Evolutionary conservation across 1,284 basidiomycete genomes (phyloP).

Genomic region (Coniophora puteana): DNA sequence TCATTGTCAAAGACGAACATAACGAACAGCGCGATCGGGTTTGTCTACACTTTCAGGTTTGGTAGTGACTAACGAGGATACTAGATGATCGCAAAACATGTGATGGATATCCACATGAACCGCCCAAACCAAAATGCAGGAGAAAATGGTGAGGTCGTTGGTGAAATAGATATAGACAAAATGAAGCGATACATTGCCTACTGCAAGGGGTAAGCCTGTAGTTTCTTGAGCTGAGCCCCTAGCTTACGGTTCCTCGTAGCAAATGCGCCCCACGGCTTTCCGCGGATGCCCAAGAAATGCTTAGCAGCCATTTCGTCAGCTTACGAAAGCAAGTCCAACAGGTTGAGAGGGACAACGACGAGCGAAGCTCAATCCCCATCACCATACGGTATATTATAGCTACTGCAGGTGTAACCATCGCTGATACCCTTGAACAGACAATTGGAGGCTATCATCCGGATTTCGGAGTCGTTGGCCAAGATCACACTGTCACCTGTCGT

Average conservation of each 20-base stretch:
- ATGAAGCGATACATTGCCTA: constrained; percentile 99
- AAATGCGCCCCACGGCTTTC: constrained; percentile 96
- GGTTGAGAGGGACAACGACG: constrained; percentile 96
- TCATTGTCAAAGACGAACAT: constrained; percentile 98
- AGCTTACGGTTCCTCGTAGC: constrained; percentile 35
- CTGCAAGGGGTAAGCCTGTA: constrained; percentile 76
- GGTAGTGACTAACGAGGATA: constrained; percentile 4
- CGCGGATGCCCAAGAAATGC: constrained; percentile 91
- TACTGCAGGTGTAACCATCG: too few relatives aligned
- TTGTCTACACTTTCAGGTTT: constrained; percentile 23
- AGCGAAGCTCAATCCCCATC: constrained; percentile 97
- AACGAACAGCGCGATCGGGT: constrained; percentile 92
- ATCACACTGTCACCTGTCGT: constrained; percentile 88
- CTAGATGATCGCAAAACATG: constrained; percentile 93
- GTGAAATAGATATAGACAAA: constrained; percentile 97
- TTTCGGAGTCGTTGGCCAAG: constrained; percentile 96
- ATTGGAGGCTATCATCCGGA: constrained; percentile 98
- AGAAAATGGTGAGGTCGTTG: constrained; percentile 63
- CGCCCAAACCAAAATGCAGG: constrained; percentile 62
- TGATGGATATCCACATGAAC: constrained; percentile 99
- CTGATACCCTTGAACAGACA: constrained; percentile 55
- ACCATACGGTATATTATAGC: constrained; percentile 76
- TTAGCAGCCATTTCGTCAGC: constrained; percentile 95
- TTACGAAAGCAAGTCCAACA: constrained; percentile 94
- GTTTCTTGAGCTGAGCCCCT: neutral